A percentile compares a stretch with the other conserved stretches of the same genome.
Conservation (phyloP, 2,329 filamentous ascomycete genomes). For the Aureobasidium sp. region DNA sequence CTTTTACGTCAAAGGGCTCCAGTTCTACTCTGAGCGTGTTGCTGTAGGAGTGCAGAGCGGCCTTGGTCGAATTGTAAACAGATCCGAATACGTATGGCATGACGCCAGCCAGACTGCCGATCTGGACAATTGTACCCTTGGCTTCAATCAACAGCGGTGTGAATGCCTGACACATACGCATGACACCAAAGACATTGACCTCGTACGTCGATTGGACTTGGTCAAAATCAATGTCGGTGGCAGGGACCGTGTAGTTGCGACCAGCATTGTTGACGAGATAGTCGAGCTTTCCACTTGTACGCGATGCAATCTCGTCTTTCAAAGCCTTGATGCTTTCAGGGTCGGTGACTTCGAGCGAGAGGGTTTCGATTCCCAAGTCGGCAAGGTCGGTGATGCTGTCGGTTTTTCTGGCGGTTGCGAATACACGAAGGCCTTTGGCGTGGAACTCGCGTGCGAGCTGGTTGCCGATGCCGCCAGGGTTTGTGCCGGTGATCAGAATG, state of each 20-base stretch:
- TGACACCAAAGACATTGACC: slow-evolving; percentile 49
- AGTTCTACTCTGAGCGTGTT: slow-evolving; percentile 51
- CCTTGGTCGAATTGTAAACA: slow-evolving; percentile 51
- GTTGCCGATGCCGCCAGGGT: slow-evolving; percentile 49
- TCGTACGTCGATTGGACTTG: slow-evolving; percentile 42
- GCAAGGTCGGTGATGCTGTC: slow-evolving; percentile 40
- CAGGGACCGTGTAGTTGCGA: slow-evolving; percentile 48
- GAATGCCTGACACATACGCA: slow-evolving; percentile 49
- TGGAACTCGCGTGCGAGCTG: slow-evolving; percentile 50
- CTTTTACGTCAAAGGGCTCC: slow-evolving; percentile 39
- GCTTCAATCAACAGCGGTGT: slow-evolving; percentile 42
- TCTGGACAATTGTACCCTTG: slow-evolving; percentile 27
- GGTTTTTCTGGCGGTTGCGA: slow-evolving; percentile 48
- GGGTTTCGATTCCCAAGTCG: slow-evolving; percentile 38
- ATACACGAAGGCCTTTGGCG: slow-evolving; percentile 36
- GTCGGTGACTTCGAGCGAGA: slow-evolving; percentile 45
- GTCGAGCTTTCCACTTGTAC: slow-evolving; percentile 43
- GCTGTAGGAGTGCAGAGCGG: slow-evolving; percentile 49
- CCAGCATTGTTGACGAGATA: slow-evolving; percentile 52
- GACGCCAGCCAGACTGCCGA: slow-evolving; percentile 35
- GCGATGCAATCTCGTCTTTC: slow-evolving; percentile 36
- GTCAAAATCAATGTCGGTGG: slow-evolving; percentile 43
- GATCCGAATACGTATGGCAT: slow-evolving; percentile 35
- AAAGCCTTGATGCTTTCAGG: slow-evolving; percentile 40
- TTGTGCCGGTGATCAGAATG: background rate